phyloP scores from a whole-genome alignment of 345 rosid species.

The Cochlearia excelsa region DNA sequence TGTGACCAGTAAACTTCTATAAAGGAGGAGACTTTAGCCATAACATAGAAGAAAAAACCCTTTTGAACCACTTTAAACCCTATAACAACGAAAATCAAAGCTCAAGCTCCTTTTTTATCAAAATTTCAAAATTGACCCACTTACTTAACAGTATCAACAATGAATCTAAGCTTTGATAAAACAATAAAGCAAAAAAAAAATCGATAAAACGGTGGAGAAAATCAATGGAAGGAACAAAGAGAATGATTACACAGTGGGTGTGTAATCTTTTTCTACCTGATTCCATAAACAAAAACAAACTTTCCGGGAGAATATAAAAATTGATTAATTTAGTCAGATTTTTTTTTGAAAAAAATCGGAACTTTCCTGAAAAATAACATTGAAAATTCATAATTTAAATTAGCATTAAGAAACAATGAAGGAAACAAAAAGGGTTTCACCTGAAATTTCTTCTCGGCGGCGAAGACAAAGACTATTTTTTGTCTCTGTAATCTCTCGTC shows the following conservation, averaged over 20 bases:
- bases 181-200: neutral
- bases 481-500: too few relatives aligned
- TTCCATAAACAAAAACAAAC: slow-evolving; percentile 9
- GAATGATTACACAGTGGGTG: slow-evolving; percentile 7
- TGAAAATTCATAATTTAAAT: too few relatives aligned
- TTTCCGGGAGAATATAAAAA: neutral
- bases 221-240: slow-evolving; percentile 2
- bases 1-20: neutral
- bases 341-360: neutral
- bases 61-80: slow-evolving; percentile 5
- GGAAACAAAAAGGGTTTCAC: too few relatives aligned
- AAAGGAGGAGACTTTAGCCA: slow-evolving; percentile 1
- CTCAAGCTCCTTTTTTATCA: neutral
- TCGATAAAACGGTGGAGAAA: slow-evolving; percentile 1
- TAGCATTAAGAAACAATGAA: too few relatives aligned
- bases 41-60: neutral
- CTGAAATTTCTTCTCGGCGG: too few relatives aligned
- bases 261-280: neutral
- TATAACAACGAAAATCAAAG: neutral
- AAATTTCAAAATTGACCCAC: neutral
- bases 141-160: slow-evolving; percentile 7
- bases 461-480: too few relatives aligned
- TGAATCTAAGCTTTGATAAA: neutral
- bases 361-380: neutral
- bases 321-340: slow-evolving; percentile 7